phyloP scores from a whole-genome alignment of 116 monocot genomes.

The Posidonia oceanica region DNA sequence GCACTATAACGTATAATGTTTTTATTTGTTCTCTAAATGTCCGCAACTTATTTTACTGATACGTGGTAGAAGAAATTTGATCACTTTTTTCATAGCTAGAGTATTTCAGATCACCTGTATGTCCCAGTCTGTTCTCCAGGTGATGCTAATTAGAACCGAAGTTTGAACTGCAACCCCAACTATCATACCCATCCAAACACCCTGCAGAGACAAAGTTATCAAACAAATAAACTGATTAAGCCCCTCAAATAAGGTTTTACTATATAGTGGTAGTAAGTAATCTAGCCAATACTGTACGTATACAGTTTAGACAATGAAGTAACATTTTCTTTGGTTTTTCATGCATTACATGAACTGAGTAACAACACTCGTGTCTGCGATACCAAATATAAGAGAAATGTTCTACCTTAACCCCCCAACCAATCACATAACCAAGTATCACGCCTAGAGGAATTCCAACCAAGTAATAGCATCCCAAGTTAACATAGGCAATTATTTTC shows the following conservation, averaged over 20 bases:
- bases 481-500: slow-evolving; percentile 43
- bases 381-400: no score
- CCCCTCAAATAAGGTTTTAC: no score
- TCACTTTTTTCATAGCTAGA: no score
- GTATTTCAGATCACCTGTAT: slow-evolving; percentile 19
- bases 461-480: slow-evolving; percentile 47
- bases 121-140: slow-evolving; percentile 41
- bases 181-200: slow-evolving; percentile 51
- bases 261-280: background rate
- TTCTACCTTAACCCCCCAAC: slow-evolving; percentile 42
- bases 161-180: slow-evolving; percentile 34
- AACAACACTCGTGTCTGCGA: no score
- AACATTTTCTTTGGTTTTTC: no score
- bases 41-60: no score
- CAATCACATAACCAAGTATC: slow-evolving; percentile 36
- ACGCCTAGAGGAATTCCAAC: slow-evolving; percentile 55
- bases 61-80: no score
- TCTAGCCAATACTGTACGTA: background rate
- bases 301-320: no score
- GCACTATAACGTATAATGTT: no score
- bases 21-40: no score
- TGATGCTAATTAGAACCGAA: slow-evolving; percentile 25
- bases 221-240: no score
- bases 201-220: slow-evolving; percentile 10
- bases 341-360: no score